A percentile compares a stretch with the other conserved stretches of the same genome.
Evolutionary conservation across 1,284 basidiomycete species (phyloP).

Genomic region (Mycosarcoma maydis): DNA sequence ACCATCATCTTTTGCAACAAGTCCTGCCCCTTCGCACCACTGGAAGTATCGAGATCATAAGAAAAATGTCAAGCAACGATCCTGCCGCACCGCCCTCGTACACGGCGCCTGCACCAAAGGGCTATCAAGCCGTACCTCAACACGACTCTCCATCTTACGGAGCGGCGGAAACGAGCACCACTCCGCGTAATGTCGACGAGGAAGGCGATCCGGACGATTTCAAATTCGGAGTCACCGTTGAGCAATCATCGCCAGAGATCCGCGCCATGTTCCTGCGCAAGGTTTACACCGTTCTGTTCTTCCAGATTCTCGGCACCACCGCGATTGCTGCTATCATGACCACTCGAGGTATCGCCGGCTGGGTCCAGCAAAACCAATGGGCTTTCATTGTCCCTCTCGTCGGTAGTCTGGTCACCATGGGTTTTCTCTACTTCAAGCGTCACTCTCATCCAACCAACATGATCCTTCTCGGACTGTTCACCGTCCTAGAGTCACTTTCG

Average conservation of each 20-base stretch:
- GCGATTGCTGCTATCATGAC: conserved; percentile 54
- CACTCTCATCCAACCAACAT: conserved; percentile 85
- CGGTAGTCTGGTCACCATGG: conserved; percentile 78
- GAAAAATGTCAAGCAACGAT: conserved; percentile 24
- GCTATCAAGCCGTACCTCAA: conserved; percentile 37
- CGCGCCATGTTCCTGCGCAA: conserved; percentile 62
- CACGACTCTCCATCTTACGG: conserved; percentile 30
- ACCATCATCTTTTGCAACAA: no score
- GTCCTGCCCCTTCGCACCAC: no score
- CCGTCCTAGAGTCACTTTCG: conserved; percentile 65
- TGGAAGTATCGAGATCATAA: no score
- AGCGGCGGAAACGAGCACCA: conserved; percentile 23
- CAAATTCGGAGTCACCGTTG: conserved; percentile 64
- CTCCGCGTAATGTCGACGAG: conserved; percentile 40
- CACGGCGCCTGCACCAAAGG: conserved; percentile 20
- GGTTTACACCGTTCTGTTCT: conserved; percentile 58
- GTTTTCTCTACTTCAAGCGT: conserved; percentile 84
- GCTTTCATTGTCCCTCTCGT: conserved; percentile 73
- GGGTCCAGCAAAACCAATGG: conserved; percentile 61
- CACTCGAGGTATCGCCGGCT: conserved; percentile 35
- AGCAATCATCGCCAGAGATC: conserved; percentile 63
- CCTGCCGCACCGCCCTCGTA: conserved; percentile 36
- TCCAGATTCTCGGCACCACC: conserved; percentile 62
- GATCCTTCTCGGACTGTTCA: conserved; percentile 74
- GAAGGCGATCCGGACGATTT: conserved; percentile 63